Conservation (phyloP, 306 rosid genomes). For the Benincasa hispida region DNA sequence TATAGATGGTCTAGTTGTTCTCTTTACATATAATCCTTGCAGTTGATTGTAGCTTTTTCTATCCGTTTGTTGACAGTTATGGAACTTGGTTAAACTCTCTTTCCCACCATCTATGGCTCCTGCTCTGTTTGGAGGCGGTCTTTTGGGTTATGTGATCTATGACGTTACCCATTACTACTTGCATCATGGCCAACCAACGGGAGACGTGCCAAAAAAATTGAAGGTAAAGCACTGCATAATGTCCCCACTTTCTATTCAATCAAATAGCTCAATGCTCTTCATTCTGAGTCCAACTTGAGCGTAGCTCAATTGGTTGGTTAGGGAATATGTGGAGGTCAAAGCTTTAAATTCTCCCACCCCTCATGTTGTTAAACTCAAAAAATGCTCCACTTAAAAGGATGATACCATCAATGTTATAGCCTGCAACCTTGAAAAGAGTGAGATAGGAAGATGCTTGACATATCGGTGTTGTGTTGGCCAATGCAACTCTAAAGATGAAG, state of each 20-base stretch:
- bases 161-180: slow-evolving; percentile 88
- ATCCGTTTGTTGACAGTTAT: slow-evolving; percentile 46
- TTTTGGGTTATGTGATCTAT: slow-evolving; percentile 87
- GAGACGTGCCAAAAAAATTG: slow-evolving; percentile 34
- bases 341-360: background rate
- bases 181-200: slow-evolving; percentile 84
- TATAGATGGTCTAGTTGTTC: background rate
- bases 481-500: background rate
- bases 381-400: background rate
- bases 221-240: slow-evolving; percentile 42
- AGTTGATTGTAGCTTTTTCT: slow-evolving; percentile 1
- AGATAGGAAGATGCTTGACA: background rate
- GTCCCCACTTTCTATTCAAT: background rate
- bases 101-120: slow-evolving; percentile 62
- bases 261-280: background rate
- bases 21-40: background rate
- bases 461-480: background rate
- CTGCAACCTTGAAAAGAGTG: background rate
- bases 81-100: slow-evolving; percentile 54
- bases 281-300: background rate
- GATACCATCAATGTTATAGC: background rate
- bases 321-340: background rate
- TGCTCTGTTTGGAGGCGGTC: slow-evolving; percentile 80
- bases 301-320: background rate
- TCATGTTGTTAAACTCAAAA: background rate